A percentile compares a stretch with the other conserved stretches of the same genome.
Evolutionary conservation across 2,329 filamentous ascomycete species (phyloP).

Genomic region (Aspergillus ruber): DNA sequence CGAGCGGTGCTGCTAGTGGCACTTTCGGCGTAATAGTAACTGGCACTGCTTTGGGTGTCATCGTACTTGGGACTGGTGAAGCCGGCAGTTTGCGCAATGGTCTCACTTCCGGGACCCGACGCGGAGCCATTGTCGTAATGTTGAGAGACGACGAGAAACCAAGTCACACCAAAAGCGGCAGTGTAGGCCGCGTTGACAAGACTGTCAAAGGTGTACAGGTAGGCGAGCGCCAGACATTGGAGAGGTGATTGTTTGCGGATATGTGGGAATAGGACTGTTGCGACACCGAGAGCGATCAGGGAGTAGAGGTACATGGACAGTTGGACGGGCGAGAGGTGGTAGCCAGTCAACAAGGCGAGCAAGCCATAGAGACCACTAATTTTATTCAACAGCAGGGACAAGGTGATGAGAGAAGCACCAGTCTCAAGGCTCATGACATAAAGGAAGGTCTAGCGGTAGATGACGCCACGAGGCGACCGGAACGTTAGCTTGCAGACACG

Average conservation of each 20-base stretch:
- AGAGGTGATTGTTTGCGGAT: conserved; percentile 73
- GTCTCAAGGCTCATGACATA: conserved; percentile 81
- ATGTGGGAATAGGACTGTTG: conserved; percentile 67
- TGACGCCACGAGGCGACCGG: conserved; percentile 9
- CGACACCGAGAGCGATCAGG: conserved; percentile 60
- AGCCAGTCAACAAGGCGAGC: conserved; percentile 81
- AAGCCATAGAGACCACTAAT: conserved; percentile 85
- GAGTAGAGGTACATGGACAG: conserved; percentile 91
- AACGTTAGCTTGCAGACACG: conserved; percentile 7
- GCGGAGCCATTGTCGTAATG: conserved; percentile 44
- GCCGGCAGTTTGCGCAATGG: conserved; percentile 57
- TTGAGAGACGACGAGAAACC: conserved; percentile 71
- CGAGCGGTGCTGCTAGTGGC: conserved; percentile 40
- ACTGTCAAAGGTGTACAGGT: conserved; percentile 78
- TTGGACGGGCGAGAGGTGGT: conserved; percentile 73
- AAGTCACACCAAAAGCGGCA: conserved; percentile 70
- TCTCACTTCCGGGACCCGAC: conserved; percentile 47
- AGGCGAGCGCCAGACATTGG: conserved; percentile 73
- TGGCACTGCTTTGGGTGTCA: conserved; percentile 33
- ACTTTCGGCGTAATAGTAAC: conserved; percentile 18
- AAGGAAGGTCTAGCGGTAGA: conserved; percentile 67
- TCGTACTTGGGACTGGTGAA: conserved; percentile 59
- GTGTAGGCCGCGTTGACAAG: conserved; percentile 78
- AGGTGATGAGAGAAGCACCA: conserved; percentile 75
- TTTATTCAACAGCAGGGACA: conserved; percentile 85